Conservation (phyloP, 169 alveolate species). For the Babesia sp. region DNA sequence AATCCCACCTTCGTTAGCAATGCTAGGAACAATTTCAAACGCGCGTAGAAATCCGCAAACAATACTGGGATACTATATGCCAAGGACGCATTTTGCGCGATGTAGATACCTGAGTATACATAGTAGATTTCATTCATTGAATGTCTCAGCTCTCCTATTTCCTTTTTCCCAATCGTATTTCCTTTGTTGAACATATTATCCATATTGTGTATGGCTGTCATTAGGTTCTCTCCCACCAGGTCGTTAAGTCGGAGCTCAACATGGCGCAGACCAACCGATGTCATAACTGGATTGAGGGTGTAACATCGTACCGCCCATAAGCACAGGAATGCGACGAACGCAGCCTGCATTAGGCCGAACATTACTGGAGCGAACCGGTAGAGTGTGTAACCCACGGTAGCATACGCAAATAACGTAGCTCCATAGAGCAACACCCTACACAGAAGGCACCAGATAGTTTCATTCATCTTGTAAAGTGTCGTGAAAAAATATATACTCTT, state of each 20-base stretch:
- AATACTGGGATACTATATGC: background rate
- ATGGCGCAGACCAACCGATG: conserved; percentile 5
- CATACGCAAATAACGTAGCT: background rate
- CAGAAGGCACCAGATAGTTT: too few relatives aligned
- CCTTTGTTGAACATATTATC: background rate
- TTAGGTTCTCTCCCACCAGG: background rate
- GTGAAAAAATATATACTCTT: too few relatives aligned
- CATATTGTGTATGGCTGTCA: background rate
- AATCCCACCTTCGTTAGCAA: conserved; percentile 13
- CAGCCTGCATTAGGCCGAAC: background rate
- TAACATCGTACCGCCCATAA: background rate
- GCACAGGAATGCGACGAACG: background rate
- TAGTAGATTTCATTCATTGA: conserved; percentile 13
- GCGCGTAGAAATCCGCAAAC: conserved; percentile 12
- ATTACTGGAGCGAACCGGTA: background rate
- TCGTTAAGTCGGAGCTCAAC: background rate
- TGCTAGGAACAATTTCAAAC: conserved; percentile 12
- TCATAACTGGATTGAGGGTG: background rate
- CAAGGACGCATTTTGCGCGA: conserved; percentile 14
- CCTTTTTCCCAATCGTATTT: background rate
- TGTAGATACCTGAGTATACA: conserved; percentile 37
- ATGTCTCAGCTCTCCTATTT: conserved; percentile 10
- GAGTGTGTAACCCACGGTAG: background rate
- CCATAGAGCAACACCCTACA: background rate
- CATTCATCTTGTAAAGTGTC: too few relatives aligned